Evolutionary conservation across 768 basidiomycete genomes (phyloP).

Genomic region (Imleria badia): DNA sequence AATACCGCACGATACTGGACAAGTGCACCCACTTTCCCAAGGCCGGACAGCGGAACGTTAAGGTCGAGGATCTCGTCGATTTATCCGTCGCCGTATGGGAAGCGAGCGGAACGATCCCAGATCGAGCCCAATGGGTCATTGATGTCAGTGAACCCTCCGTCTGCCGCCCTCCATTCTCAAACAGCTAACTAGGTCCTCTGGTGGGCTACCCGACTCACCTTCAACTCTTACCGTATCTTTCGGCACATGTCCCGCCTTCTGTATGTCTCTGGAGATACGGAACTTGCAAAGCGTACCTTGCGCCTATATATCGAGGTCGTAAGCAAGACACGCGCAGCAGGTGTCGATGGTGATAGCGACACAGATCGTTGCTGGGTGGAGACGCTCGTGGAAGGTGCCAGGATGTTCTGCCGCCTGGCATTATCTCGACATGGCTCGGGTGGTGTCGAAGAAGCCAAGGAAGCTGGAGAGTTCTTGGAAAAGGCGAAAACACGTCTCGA

Average conservation of each 20-base stretch:
- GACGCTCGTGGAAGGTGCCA: conserved; percentile 71
- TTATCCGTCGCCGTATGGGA: conserved; percentile 83
- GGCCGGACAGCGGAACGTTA: conserved; percentile 75
- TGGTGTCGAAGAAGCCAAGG: conserved; percentile 57
- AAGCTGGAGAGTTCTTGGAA: conserved; percentile 60
- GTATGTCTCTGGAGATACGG: conserved; percentile 55
- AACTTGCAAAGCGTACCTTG: conserved; percentile 72
- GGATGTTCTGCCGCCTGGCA: conserved; percentile 67
- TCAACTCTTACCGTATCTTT: conserved; percentile 84
- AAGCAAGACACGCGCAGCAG: conserved; percentile 68
- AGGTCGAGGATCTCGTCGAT: conserved; percentile 84
- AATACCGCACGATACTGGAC: conserved; percentile 68
- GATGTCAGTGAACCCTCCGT: conserved; percentile 53
- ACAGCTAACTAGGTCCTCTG: conserved; percentile 65
- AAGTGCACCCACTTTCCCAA: conserved; percentile 73
- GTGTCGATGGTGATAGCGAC: conserved; percentile 53
- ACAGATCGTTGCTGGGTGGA: conserved; percentile 72
- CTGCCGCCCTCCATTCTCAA: neutral
- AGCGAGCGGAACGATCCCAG: conserved; percentile 59
- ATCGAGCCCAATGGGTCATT: conserved; percentile 73
- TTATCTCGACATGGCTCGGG: conserved; percentile 35
- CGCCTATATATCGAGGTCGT: conserved; percentile 83
- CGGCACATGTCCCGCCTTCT: conserved; percentile 82
- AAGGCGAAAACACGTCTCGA: conserved; percentile 59
- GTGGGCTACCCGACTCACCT: conserved; percentile 93